phyloP scores from a whole-genome alignment of 2,329 filamentous ascomycete species.

The Thermoascus crustaceus region DNA sequence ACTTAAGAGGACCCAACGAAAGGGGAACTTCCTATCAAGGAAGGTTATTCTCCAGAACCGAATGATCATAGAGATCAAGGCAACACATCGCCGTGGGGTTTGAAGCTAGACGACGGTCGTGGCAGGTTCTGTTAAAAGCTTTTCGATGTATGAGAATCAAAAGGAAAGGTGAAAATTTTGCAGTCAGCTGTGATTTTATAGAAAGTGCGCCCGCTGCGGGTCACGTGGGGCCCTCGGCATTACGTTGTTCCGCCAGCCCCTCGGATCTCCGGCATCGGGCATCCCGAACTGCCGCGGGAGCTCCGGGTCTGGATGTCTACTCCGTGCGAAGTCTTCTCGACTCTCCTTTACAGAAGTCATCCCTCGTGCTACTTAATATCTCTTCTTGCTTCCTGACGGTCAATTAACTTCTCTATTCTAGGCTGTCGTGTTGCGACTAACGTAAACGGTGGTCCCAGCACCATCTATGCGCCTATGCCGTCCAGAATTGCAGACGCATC shows the following conservation, averaged over 20 bases:
- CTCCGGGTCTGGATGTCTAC: too few relatives aligned
- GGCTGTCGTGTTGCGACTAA: too few relatives aligned
- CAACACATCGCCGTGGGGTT: conserved; percentile 56
- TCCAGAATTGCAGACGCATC: too few relatives aligned
- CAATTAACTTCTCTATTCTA: too few relatives aligned
- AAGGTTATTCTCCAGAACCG: conserved; percentile 57
- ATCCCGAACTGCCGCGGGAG: too few relatives aligned
- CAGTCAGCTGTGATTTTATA: conserved; percentile 19
- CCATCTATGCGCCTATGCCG: too few relatives aligned
- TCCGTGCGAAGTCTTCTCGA: too few relatives aligned
- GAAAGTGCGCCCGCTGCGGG: conserved; percentile 8
- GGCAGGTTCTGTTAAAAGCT: conserved; percentile 59
- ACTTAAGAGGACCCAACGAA: conserved; percentile 62
- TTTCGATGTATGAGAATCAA: conserved; percentile 44
- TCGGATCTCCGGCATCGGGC: too few relatives aligned
- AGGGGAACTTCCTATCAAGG: conserved; percentile 63
- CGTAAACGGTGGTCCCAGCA: too few relatives aligned
- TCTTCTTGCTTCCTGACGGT: too few relatives aligned
- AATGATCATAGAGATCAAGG: conserved; percentile 52
- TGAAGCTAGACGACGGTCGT: conserved; percentile 56
- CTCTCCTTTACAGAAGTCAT: too few relatives aligned
- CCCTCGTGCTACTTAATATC: too few relatives aligned
- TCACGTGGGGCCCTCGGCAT: conserved; percentile 22
- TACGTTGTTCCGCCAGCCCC: conserved; percentile 13
- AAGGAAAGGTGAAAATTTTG: conserved; percentile 16